Percentiles rank a stretch among this genome's conserved stretches.
phyloP scores from a whole-genome alignment of 129 eudicot species.

The Saussurea involucrata region DNA sequence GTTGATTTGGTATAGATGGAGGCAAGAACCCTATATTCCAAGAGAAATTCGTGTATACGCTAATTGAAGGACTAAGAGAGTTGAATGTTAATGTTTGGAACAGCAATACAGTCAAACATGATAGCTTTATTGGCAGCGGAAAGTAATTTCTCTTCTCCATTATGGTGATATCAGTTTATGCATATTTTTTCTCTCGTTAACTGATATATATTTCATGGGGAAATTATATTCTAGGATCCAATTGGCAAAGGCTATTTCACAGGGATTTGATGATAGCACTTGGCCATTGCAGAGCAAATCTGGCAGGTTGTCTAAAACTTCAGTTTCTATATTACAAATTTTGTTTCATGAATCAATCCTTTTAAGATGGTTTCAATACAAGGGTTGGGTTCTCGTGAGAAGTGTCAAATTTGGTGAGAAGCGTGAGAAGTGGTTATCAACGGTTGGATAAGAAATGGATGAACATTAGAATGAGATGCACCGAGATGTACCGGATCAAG shows the following conservation, averaged over 20 bases:
- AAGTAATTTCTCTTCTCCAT: slow-evolving; percentile 43
- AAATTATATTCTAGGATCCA: slow-evolving; percentile 49
- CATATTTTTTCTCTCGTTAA: background rate
- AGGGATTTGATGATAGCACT: slow-evolving; percentile 78
- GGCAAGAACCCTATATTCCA: slow-evolving; percentile 94
- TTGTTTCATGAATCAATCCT: background rate
- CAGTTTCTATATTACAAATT: background rate
- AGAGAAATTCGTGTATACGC: slow-evolving; percentile 76
- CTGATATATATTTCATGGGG: slow-evolving; percentile 1
- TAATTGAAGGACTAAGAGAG: slow-evolving; percentile 86
- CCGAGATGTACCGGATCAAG: too few species aligned
- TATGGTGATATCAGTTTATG: background rate
- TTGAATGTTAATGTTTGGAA: slow-evolving; percentile 76
- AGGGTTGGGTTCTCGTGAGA: too few species aligned
- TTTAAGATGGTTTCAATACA: background rate
- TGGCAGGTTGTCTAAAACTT: slow-evolving; percentile 51
- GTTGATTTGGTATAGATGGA: slow-evolving; percentile 57
- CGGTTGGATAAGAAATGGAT: too few species aligned
- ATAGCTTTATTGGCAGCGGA: slow-evolving; percentile 88
- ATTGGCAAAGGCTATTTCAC: slow-evolving; percentile 73
- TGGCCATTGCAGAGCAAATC: slow-evolving; percentile 79
- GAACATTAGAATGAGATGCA: too few species aligned
- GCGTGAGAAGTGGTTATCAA: too few species aligned
- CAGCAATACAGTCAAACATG: slow-evolving; percentile 72
- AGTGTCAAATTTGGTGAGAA: too few species aligned